These are phyloP conservation scores for Fulvia fulva DNA, from an alignment of 2,329 filamentous ascomycete species.

Conservation along the genomic window DNA sequence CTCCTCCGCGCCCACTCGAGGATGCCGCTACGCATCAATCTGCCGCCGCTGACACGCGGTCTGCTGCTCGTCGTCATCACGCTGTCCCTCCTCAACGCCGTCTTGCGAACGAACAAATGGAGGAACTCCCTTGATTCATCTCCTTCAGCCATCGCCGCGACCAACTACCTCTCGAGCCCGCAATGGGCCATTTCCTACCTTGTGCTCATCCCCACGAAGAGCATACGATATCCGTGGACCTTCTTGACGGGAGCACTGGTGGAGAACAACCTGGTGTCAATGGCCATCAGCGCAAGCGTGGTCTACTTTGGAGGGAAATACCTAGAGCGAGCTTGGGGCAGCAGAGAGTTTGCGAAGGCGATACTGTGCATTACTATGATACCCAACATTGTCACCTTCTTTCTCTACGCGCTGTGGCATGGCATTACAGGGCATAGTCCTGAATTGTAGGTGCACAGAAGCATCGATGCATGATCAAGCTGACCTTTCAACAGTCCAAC, in stretches of 20 bases:
- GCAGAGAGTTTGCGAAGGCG: constrained; percentile 87
- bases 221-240: constrained; percentile 89
- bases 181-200: constrained; percentile 65
- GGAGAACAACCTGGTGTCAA: constrained; percentile 87
- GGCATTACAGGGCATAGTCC: constrained; percentile 61
- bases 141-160: constrained; percentile 21
- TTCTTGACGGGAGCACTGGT: constrained; percentile 81
- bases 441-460: constrained; percentile 55
- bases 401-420: constrained; percentile 69
- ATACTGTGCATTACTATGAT: constrained; percentile 71
- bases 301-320: constrained; percentile 92
- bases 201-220: constrained; percentile 76
- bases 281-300: constrained; percentile 70
- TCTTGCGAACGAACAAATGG: constrained; percentile 70
- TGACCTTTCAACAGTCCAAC: constrained; percentile 53
- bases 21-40: constrained; percentile 64
- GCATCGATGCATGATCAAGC: background rate
- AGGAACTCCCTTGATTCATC: constrained; percentile 28
- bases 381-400: constrained; percentile 73
- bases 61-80: constrained; percentile 70
- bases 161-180: constrained; percentile 33
- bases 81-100: constrained; percentile 78
- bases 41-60: constrained; percentile 84
- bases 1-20: background rate
- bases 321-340: constrained; percentile 93